A percentile compares a stretch with the other conserved stretches of the same genome.
Evolutionary conservation across 2,329 filamentous ascomycete genomes (phyloP).

Genomic region (Ophiostoma quercus): DNA sequence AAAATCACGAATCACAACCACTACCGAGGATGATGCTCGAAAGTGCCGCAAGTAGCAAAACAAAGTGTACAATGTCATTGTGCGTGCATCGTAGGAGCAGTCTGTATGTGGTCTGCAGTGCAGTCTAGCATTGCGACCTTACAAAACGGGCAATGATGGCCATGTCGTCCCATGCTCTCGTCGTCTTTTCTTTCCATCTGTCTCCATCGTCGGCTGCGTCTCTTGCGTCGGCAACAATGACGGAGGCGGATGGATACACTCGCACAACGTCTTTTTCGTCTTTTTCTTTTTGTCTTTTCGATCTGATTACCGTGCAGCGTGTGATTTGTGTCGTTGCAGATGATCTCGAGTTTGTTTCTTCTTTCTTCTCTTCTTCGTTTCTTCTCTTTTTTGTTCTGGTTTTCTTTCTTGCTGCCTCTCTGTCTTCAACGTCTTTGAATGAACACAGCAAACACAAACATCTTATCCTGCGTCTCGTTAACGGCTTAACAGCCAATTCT

Average conservation of each 20-base stretch:
- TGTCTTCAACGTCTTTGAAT: too few relatives aligned
- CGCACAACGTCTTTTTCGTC: not conserved
- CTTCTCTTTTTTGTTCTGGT: not conserved
- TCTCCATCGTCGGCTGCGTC: not conserved
- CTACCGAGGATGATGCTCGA: not conserved
- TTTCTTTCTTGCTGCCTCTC: too few relatives aligned
- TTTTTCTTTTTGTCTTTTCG: not conserved
- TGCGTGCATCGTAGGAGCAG: not conserved
- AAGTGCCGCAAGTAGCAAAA: conserved; percentile 13
- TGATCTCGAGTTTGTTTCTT: not conserved
- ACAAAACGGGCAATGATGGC: not conserved
- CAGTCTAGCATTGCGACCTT: not conserved
- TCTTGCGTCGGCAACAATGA: not conserved
- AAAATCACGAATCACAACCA: conserved; percentile 15
- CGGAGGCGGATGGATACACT: not conserved
- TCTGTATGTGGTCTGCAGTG: not conserved
- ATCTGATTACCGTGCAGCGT: conserved; percentile 14
- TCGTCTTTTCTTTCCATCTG: not conserved
- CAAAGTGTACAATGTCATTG: not conserved
- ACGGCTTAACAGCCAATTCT: too few relatives aligned
- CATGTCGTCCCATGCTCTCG: not conserved
- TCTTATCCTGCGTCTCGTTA: too few relatives aligned
- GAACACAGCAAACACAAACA: too few relatives aligned
- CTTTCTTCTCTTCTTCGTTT: not conserved
- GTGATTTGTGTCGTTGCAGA: not conserved